These are phyloP conservation scores for Penicillium sp. DNA, from an alignment of 2,329 filamentous ascomycete genomes.

Conservation along the genomic window DNA sequence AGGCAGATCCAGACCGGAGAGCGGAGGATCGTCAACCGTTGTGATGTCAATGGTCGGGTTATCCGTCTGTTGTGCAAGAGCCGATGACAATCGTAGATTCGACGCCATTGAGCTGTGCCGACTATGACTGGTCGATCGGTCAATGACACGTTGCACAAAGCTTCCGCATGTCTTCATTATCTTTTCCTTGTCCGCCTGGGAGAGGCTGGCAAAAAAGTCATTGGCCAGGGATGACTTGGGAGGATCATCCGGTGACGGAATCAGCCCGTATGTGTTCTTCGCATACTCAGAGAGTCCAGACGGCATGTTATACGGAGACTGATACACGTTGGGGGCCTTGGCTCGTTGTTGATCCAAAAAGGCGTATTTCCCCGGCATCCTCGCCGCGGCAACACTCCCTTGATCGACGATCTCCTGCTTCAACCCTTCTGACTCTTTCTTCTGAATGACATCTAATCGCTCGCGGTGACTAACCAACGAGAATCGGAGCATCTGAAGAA, in stretches of 20 bases:
- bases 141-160: constrained; percentile 45
- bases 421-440: constrained; percentile 41
- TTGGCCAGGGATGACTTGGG: constrained; percentile 47
- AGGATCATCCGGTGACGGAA: constrained; percentile 39
- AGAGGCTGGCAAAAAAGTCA: constrained; percentile 46
- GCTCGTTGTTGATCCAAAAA: constrained; percentile 46
- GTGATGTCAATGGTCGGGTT: constrained; percentile 50
- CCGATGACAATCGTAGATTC: constrained; percentile 44
- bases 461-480: constrained; percentile 47
- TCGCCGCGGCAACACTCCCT: constrained; percentile 35
- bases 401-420: constrained; percentile 40
- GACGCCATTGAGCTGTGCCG: constrained; percentile 42
- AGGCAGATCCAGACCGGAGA: constrained; percentile 43
- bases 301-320: constrained; percentile 49
- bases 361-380: constrained; percentile 44
- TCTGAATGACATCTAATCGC: constrained; percentile 44
- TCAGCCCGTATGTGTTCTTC: constrained; percentile 43
- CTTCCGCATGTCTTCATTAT: constrained; percentile 49
- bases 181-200: constrained; percentile 47
- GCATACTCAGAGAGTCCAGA: constrained; percentile 49
- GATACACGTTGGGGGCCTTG: constrained; percentile 45
- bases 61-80: constrained; percentile 45
- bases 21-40: constrained; percentile 43
- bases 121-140: constrained; percentile 42
- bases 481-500: constrained; percentile 50